Base-by-base conservation (phyloP, 257 asterid genomes). In the Scutellaria baicalensis region DNA sequence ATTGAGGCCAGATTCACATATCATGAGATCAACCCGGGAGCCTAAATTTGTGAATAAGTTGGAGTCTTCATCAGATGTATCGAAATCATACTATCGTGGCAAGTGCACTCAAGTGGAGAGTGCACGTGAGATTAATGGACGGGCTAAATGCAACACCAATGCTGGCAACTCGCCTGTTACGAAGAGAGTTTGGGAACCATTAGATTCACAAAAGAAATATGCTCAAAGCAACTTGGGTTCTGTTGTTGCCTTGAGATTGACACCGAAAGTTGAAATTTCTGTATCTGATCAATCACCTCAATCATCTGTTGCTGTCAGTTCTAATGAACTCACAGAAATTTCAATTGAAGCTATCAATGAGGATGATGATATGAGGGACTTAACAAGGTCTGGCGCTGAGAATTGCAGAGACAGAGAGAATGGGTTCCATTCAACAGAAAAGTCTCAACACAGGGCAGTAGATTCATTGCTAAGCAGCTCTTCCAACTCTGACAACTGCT, bases 171-270 rank as follows among this genome's bases (percentile, higher is more conserved):
- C 83, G 69, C 80, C 81, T 66, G 71, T 48, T 71, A 75, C 81
- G 47, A 89, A 85, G 86, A 89, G 88, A 83, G 96, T 89, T 59
- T 94, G 99, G 99, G 99, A 94, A 80, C 99, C 99, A 62, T 75
- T 86, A 83, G 97, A 89, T 77, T 83, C 89, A 33, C 91, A 80
- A 60, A 93, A 88, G 86, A 86, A 87, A 78, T 85, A 81, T 67
- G 59, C 75, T 23, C 80, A 88, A 35, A 86, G 96, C 81, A 83
- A 86, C 80, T 85, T 88, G 3, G 95, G 87, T 74, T 73, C 84
- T 69, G 95, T 85, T 75, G 81, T 85, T 70, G 88, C 93, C 72
- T 75, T 77, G 79, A 87, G 84, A 82, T 79, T 83, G 68, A 65
- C 75, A 31, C 73, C 77, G 52, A 84, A 82, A 75, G 77, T 76